A percentile compares a stretch with the other conserved stretches of the same genome.
Conservation (phyloP, 2,329 filamentous ascomycete genomes). For the Penicillium italicum region DNA sequence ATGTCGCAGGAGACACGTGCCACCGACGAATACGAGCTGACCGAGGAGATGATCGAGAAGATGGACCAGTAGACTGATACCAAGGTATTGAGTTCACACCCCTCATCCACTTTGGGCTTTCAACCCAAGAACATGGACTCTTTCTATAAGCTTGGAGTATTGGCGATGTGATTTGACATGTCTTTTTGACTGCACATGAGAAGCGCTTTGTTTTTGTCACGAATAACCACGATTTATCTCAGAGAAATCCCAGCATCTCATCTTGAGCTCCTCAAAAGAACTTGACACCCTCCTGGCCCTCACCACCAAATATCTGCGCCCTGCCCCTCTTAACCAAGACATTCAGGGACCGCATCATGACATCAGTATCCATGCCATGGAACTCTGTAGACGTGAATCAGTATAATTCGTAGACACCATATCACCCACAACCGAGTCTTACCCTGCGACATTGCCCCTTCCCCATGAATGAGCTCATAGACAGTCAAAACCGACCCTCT, state of each 20-base stretch:
- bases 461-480: conserved; percentile 88
- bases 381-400: conserved; percentile 58
- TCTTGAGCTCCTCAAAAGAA: conserved; percentile 67
- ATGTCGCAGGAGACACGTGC: conserved; percentile 81
- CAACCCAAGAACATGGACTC: background rate
- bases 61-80: conserved; percentile 19
- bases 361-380: conserved; percentile 78
- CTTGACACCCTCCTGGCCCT: conserved; percentile 88
- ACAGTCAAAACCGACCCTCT: conserved; percentile 85
- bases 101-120: background rate
- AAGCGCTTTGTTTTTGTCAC: conserved; percentile 17
- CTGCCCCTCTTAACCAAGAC: conserved; percentile 85
- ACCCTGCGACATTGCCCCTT: conserved; percentile 69
- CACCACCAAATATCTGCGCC: conserved; percentile 87
- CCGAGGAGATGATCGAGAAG: conserved; percentile 29
- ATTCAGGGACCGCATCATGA: conserved; percentile 74
- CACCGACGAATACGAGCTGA: conserved; percentile 57
- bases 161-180: conserved; percentile 1
- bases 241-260: conserved; percentile 5
- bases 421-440: conserved; percentile 25
- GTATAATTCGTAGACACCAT: background rate
- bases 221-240: conserved; percentile 25
- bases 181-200: conserved; percentile 4
- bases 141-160: conserved; percentile 9
- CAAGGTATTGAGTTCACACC: background rate